These are phyloP conservation scores for Colletotrichum euphorbiae DNA, from an alignment of 2,329 filamentous ascomycete species.

Conservation along the genomic window DNA sequence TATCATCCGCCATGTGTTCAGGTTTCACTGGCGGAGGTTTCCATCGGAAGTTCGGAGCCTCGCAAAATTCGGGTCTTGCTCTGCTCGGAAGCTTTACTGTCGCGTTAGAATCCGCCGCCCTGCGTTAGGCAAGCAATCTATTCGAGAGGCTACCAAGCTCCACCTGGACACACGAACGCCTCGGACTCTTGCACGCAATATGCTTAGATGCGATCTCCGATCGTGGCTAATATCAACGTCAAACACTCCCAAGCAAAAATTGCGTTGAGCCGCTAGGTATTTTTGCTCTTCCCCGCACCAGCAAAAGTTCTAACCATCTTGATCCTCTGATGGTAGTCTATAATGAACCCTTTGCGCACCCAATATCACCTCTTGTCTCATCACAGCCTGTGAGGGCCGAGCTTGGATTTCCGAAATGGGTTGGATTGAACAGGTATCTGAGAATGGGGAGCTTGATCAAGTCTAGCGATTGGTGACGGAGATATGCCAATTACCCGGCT, in stretches of 20 bases:
- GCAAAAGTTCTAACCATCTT: neutral
- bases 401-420: neutral
- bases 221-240: constrained; percentile 20
- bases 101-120: constrained; percentile 10
- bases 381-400: neutral
- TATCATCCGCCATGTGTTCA: neutral
- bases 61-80: constrained; percentile 20
- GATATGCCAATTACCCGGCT: constrained; percentile 4
- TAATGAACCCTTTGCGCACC: neutral
- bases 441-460: neutral
- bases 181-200: neutral
- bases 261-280: constrained; percentile 12
- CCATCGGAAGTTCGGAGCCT: neutral
- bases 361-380: neutral
- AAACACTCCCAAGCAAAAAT: neutral
- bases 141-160: neutral
- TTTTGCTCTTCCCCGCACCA: neutral
- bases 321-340: neutral
- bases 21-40: neutral
- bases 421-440: too few relatives aligned
- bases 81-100: constrained; percentile 14
- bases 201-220: neutral
- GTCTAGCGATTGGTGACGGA: neutral
- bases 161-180: neutral
- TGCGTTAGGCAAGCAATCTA: constrained; percentile 19